Evolutionary conservation across 2,329 filamentous ascomycete genomes (phyloP), one percentile per base, ranked within the genome.

Genomic region (Davidsoniella neocaledoniae): DNA sequence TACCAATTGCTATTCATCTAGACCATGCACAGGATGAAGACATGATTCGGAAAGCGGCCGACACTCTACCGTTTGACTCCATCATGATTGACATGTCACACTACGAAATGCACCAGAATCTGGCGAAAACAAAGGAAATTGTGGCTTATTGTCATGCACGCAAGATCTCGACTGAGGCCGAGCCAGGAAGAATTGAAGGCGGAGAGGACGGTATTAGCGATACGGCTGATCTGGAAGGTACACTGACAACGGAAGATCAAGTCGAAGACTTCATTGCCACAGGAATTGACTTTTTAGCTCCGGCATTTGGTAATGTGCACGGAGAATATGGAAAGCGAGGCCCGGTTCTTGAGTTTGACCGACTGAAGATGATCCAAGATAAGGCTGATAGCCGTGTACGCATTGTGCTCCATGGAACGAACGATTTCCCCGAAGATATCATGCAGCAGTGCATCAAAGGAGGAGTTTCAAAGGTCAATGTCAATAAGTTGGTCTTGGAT

Each of bases 21-120:
- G 79, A 83, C 64, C 79, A 83, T 61, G 77, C 76, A 5, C 78
- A 81, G 57, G 70, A 70, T 5, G 72, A 74, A 26, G 70, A 70
- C 50, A 69, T 76, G 41, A 77, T 82, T 54, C 69, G 70, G 4
- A 64, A 64, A 0, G 77, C 76, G 0, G 75, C 75, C 0, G 68
- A 72, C 53, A 64, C 67, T 1, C 65, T 76, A 37, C 69, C 68
- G 0, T 84, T 85, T 55, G 81, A 85, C 60, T 73, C 69, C 48
- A 83, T 86, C 60, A 85, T 86, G 81, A 76, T 85, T 0, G 82
- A 86, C 62, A 86, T 86, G 80, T 76, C 71, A 52, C 81, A 85
- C 59, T 77, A 81, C 58, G 79, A 82, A 56, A 78, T 77, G 56
- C 77, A 72, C 49, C 79, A 84, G 64, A 86, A 86, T 58, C 66